phyloP scores from a whole-genome alignment of 352 stramenopile genomes.

The Globisporangium paroecandrum region DNA sequence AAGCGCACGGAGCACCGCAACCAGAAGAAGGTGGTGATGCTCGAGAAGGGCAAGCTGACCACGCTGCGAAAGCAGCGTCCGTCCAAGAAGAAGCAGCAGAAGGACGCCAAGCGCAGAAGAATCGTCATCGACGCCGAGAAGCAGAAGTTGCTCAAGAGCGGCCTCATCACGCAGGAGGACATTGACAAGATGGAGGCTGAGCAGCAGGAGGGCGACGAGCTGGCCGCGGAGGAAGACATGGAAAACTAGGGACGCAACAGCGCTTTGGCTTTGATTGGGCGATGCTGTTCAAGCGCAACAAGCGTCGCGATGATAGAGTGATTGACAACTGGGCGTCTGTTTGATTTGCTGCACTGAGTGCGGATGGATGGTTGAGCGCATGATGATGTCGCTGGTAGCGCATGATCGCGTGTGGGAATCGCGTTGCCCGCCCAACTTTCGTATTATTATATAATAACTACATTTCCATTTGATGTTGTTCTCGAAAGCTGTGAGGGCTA shows the following conservation, averaged over 20 bases:
- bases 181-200: slow-evolving; percentile 78
- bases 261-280: neutral
- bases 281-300: neutral
- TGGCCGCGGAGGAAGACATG: slow-evolving; percentile 30
- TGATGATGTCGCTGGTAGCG: neutral
- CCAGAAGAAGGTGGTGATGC: slow-evolving; percentile 71
- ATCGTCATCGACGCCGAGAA: slow-evolving; percentile 75
- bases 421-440: slow-evolving; percentile 1
- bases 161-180: slow-evolving; percentile 78
- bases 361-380: neutral
- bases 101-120: slow-evolving; percentile 75
- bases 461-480: slow-evolving; percentile 15
- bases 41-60: slow-evolving; percentile 52
- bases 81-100: slow-evolving; percentile 87
- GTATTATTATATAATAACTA: slow-evolving; percentile 19
- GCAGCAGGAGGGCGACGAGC: slow-evolving; percentile 34
- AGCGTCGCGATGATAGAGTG: slow-evolving; percentile 3
- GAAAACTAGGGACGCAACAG: slow-evolving; percentile 37
- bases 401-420: neutral
- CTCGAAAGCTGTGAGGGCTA: neutral
- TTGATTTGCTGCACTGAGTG: neutral
- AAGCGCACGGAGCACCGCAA: slow-evolving; percentile 74
- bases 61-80: slow-evolving; percentile 60
- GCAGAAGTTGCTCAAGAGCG: slow-evolving; percentile 70
- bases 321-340: neutral